phyloP scores from a whole-genome alignment of 169 alveolate species.

The Cryptosporidium ubiquitum region DNA sequence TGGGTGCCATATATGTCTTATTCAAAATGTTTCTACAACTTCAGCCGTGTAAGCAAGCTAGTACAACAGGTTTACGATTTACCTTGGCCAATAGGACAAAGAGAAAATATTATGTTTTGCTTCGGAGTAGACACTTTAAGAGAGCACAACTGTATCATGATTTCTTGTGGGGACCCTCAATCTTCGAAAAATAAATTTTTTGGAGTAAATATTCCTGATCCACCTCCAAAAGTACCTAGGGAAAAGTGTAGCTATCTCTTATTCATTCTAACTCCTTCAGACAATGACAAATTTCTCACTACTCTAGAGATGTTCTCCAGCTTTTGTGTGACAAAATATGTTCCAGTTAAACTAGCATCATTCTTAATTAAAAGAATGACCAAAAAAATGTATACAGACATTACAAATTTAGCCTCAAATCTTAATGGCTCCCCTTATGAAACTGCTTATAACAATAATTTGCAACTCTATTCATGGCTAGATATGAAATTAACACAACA shows the following conservation, averaged over 20 bases:
- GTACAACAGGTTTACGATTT: conserved; percentile 69
- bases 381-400: conserved; percentile 58
- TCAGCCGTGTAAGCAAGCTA: conserved; percentile 65
- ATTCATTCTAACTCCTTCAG: conserved; percentile 53
- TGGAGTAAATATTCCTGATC: conserved; percentile 68
- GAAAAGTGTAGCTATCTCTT: conserved; percentile 53
- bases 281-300: background rate
- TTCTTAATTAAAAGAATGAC: conserved; percentile 67
- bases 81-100: conserved; percentile 74
- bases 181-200: conserved; percentile 7
- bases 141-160: conserved; percentile 54
- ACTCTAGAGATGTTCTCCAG: conserved; percentile 63
- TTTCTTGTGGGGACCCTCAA: conserved; percentile 67
- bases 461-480: conserved; percentile 60
- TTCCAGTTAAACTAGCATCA: conserved; percentile 38
- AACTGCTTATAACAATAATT: conserved; percentile 41
- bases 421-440: conserved; percentile 38
- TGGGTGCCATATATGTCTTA: conserved; percentile 71
- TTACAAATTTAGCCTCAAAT: conserved; percentile 54
- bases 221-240: conserved; percentile 71
- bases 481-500: conserved; percentile 38
- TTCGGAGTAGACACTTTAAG: conserved; percentile 53
- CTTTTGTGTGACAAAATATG: conserved; percentile 41
- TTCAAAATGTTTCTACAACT: conserved; percentile 35
- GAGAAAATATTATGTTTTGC: conserved; percentile 72